phyloP scores from a whole-genome alignment of 306 rosid genomes.

The Casuarina equisetifolia region DNA sequence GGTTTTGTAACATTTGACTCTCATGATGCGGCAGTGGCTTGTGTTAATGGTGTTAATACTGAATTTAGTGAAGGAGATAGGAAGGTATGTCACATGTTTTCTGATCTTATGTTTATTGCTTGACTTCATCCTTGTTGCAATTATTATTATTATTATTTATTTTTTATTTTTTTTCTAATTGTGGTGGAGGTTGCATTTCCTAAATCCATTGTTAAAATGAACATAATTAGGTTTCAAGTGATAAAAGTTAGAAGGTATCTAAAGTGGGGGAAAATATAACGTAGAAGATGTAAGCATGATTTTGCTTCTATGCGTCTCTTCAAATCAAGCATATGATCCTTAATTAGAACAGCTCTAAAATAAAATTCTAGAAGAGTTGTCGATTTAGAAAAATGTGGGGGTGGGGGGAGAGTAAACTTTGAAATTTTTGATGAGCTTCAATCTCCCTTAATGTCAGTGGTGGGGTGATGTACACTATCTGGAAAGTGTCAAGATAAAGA shows the following conservation, averaged over 20 bases:
- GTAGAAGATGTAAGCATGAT: neutral
- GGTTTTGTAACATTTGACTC: slow-evolving; percentile 14
- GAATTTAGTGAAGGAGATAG: slow-evolving; percentile 7
- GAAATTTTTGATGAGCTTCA: neutral
- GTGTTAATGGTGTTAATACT: slow-evolving; percentile 9
- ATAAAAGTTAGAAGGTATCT: neutral
- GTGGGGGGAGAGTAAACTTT: neutral
- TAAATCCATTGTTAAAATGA: neutral
- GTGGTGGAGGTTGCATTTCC: no score
- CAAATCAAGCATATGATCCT: neutral
- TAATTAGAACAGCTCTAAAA: neutral
- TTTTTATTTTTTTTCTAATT: no score
- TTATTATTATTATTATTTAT: neutral
- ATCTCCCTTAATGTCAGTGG: neutral
- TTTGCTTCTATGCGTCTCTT: neutral
- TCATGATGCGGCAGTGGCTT: neutral
- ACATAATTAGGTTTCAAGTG: neutral
- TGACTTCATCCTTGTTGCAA: slow-evolving; percentile 4
- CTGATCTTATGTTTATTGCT: neutral
- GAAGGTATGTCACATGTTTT: neutral
- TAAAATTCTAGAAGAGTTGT: neutral
- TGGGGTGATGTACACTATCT: neutral
- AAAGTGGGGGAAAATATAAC: neutral
- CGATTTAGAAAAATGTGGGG: neutral
- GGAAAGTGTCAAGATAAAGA: neutral